Evolutionary conservation across 129 eudicot genomes (phyloP).

Genomic region (Artemisia argyi): DNA sequence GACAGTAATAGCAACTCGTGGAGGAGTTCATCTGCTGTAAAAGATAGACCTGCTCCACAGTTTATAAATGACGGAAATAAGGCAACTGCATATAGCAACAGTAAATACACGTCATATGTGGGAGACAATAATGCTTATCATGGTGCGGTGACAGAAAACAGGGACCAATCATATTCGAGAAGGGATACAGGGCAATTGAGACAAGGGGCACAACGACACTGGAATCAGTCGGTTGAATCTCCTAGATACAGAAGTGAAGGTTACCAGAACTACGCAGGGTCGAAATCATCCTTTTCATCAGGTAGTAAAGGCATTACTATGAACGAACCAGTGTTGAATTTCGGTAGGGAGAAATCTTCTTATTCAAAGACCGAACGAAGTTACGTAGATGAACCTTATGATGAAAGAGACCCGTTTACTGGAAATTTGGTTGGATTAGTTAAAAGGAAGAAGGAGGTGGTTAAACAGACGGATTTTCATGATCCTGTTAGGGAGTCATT

Average conservation of each 20-base stretch:
- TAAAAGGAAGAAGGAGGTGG: conserved; percentile 70
- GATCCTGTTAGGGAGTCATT: conserved; percentile 96
- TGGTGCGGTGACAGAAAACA: conserved; percentile 29
- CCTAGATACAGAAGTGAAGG: conserved; percentile 44
- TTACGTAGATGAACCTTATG: conserved; percentile 65
- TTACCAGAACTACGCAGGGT: conserved; percentile 36
- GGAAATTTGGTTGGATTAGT: conserved; percentile 66
- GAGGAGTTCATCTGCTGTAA: conserved; percentile 50
- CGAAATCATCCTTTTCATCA: conserved; percentile 40
- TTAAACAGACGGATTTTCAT: conserved; percentile 57
- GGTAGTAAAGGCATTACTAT: conserved; percentile 46
- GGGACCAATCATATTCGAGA: conserved; percentile 47
- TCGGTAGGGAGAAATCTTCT: conserved; percentile 51
- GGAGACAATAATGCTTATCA: conserved; percentile 46
- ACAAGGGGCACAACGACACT: conserved; percentile 47
- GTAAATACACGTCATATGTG: conserved; percentile 36
- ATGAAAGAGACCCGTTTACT: conserved; percentile 73
- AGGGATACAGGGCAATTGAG: conserved; percentile 46
- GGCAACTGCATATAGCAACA: conserved; percentile 42
- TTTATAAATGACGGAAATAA: conserved; percentile 33
- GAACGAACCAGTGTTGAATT: conserved; percentile 41
- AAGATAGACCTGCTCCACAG: conserved; percentile 40
- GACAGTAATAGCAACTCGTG: conserved; percentile 58
- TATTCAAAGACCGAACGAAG: conserved; percentile 53
- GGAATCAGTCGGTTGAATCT: conserved; percentile 51